phyloP scores from a whole-genome alignment of 2,329 filamentous ascomycete genomes.

The Exserohilum rostratum region DNA sequence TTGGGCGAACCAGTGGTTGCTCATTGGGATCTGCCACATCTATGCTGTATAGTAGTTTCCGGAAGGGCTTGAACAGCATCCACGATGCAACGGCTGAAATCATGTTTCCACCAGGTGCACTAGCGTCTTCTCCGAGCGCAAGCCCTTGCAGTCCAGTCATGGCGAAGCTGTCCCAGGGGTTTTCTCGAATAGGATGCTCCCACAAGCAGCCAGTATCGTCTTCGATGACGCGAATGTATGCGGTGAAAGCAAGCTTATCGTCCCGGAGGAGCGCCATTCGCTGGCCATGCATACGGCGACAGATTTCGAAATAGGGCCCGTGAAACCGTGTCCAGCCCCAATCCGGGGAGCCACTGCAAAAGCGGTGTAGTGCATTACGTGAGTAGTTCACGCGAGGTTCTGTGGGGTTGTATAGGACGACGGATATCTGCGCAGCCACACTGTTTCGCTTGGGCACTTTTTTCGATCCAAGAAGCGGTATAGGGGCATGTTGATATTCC shows the following conservation, averaged over 20 bases:
- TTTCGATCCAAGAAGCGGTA: slow-evolving; percentile 45
- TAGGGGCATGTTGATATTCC: slow-evolving; percentile 41
- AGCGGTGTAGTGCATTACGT: slow-evolving; percentile 64
- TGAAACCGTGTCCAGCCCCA: slow-evolving; percentile 70
- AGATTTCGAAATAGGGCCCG: slow-evolving; percentile 64
- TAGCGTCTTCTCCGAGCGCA: slow-evolving; percentile 36
- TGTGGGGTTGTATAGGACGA: slow-evolving; percentile 67
- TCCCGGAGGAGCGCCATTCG: slow-evolving; percentile 64
- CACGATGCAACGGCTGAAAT: slow-evolving; percentile 64
- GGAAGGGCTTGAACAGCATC: slow-evolving; percentile 65
- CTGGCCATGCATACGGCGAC: slow-evolving; percentile 62
- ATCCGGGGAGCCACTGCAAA: slow-evolving; percentile 63
- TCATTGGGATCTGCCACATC: slow-evolving; percentile 55
- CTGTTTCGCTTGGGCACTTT: slow-evolving; percentile 50
- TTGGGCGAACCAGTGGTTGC: slow-evolving; percentile 55
- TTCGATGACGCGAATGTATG: slow-evolving; percentile 65
- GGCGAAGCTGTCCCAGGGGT: slow-evolving; percentile 62
- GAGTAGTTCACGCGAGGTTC: slow-evolving; percentile 65
- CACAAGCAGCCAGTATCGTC: slow-evolving; percentile 66
- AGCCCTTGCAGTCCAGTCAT: slow-evolving; percentile 64
- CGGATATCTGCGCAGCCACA: slow-evolving; percentile 64
- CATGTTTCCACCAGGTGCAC: slow-evolving; percentile 48
- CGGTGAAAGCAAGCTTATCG: slow-evolving; percentile 67
- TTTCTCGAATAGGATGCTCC: slow-evolving; percentile 62
- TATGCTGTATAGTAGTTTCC: slow-evolving; percentile 60